These are phyloP conservation scores for Colletotrichum trifolii DNA, from an alignment of 2,329 filamentous ascomycete genomes.

Conservation along the genomic window DNA sequence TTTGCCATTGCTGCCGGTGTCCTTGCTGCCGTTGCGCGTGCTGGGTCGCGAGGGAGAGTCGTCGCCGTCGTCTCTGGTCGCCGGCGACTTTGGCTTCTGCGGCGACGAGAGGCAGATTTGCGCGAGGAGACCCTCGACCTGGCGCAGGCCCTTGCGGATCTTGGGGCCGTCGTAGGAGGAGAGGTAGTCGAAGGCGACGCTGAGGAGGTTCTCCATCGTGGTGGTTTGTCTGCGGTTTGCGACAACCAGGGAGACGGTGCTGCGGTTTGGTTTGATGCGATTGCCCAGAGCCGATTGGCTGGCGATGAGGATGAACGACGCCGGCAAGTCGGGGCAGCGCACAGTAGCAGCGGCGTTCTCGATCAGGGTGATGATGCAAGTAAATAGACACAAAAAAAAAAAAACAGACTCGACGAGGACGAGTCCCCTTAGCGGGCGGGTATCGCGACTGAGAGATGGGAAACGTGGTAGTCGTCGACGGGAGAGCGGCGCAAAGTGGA, in stretches of 20 bases:
- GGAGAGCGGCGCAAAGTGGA: constrained; percentile 7
- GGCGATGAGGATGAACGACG: constrained; percentile 3
- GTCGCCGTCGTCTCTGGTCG: constrained; percentile 28
- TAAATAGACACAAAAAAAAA: constrained; percentile 12
- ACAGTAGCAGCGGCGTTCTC: constrained; percentile 8
- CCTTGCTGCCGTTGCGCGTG: background rate
- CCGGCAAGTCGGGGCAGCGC: constrained; percentile 6
- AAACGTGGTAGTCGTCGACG: constrained; percentile 7
- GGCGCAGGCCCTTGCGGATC: constrained; percentile 91
- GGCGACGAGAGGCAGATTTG: constrained; percentile 85
- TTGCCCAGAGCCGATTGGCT: constrained; percentile 1
- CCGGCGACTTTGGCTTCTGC: constrained; percentile 37
- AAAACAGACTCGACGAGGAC: constrained; percentile 28
- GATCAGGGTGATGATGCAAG: constrained; percentile 25
- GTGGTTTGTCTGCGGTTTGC: constrained; percentile 6
- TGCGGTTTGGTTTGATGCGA: constrained; percentile 13
- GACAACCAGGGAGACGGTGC: constrained; percentile 33
- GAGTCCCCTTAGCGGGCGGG: constrained; percentile 25
- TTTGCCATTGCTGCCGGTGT: constrained; percentile 56
- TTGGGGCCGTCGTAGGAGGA: constrained; percentile 91
- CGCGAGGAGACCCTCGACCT: constrained; percentile 92
- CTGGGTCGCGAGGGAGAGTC: constrained; percentile 19
- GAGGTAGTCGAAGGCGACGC: constrained; percentile 94
- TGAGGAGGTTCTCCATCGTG: constrained; percentile 88
- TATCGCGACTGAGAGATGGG: constrained; percentile 20